Conservation (phyloP, 75 land plant genomes). For the Azolla pinnata region DNA sequence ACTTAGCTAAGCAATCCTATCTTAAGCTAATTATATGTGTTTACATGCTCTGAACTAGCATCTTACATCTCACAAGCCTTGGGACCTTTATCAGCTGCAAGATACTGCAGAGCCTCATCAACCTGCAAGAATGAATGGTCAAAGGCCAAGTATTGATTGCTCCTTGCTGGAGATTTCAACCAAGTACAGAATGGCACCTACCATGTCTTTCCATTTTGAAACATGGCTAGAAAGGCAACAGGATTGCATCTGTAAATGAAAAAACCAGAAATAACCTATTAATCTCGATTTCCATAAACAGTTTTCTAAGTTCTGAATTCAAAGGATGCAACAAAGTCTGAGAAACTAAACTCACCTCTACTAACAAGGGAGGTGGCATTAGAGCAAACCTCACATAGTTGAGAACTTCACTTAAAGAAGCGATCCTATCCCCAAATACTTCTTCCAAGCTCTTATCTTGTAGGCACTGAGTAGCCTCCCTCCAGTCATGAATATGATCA, state of each 20-base stretch:
- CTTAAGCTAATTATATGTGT: no score
- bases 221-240: slow-evolving; percentile 39
- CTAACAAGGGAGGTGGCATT: slow-evolving; percentile 44
- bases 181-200: slow-evolving; percentile 27
- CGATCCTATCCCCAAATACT: slow-evolving; percentile 48
- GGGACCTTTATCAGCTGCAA: slow-evolving; percentile 17
- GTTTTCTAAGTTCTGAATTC: no score
- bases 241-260: slow-evolving; percentile 38
- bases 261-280: not conserved
- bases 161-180: no score
- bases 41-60: no score
- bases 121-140: slow-evolving; percentile 19
- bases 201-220: slow-evolving; percentile 37
- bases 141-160: not conserved
- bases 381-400: slow-evolving; percentile 75
- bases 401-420: slow-evolving; percentile 30
- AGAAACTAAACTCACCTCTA: slow-evolving; percentile 44
- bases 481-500: slow-evolving; percentile 56
- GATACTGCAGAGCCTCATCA: slow-evolving; percentile 47
- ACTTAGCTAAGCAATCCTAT: no score
- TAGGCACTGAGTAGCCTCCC: slow-evolving; percentile 36
- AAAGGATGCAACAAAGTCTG: slow-evolving; percentile 2
- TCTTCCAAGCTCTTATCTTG: slow-evolving; percentile 29
- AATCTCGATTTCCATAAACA: no score
- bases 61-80: slow-evolving; percentile 12